A percentile compares a stretch with the other conserved stretches of the same genome.
phyloP scores from a whole-genome alignment of 2,329 filamentous ascomycete species.

The Epichloe baconii region DNA sequence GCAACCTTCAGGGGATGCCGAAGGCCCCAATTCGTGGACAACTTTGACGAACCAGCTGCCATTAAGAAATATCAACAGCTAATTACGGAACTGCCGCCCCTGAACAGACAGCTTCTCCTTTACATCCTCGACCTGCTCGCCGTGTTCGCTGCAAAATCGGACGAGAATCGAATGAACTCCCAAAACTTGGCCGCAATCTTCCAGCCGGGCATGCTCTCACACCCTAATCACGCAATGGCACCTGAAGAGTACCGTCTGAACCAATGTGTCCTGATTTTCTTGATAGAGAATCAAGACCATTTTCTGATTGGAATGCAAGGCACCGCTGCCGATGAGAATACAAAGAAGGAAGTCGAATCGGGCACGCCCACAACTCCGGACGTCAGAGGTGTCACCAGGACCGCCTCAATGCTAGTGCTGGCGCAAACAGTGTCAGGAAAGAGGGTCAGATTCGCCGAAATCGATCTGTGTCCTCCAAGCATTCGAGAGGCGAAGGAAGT shows the following conservation, averaged over 20 bases:
- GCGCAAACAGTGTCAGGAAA: slow-evolving; percentile 73
- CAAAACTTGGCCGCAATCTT: slow-evolving; percentile 94
- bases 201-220: slow-evolving; percentile 89
- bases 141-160: slow-evolving; percentile 92
- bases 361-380: slow-evolving; percentile 43
- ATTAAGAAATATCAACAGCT: slow-evolving; percentile 77
- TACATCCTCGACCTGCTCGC: slow-evolving; percentile 94
- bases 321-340: slow-evolving; percentile 86
- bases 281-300: slow-evolving; percentile 97
- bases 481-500: slow-evolving; percentile 62
- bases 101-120: slow-evolving; percentile 85
- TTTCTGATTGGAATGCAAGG: slow-evolving; percentile 98
- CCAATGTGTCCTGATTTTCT: slow-evolving; percentile 91
- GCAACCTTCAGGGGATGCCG: slow-evolving; percentile 58
- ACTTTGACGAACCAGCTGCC: slow-evolving; percentile 48
- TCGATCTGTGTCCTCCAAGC: slow-evolving; percentile 81
- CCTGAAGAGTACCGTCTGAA: slow-evolving; percentile 88
- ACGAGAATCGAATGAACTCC: slow-evolving; percentile 93
- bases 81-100: slow-evolving; percentile 81
- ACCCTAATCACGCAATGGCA: slow-evolving; percentile 89
- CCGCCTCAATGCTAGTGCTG: slow-evolving; percentile 76
- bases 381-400: slow-evolving; percentile 42
- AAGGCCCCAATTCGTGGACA: slow-evolving; percentile 57
- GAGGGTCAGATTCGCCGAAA: slow-evolving; percentile 73
- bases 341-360: slow-evolving; percentile 51